phyloP scores from a whole-genome alignment of 1,139 yeast species.

The Magnusiomyces ingens region DNA sequence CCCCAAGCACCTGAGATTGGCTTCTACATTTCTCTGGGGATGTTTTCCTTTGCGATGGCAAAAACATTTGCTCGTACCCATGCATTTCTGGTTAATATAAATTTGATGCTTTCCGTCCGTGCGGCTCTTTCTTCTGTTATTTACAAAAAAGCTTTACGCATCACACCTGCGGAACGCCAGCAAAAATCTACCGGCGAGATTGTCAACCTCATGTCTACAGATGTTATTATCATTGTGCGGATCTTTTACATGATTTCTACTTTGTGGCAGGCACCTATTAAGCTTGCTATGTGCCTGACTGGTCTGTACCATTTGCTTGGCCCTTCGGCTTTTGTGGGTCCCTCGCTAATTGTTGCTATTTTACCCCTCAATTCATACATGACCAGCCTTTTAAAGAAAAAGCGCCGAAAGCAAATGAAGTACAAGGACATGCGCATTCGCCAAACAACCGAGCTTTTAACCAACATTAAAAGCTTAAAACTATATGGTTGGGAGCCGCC shows the following conservation, averaged over 20 bases:
- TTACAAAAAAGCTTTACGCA: constrained; percentile 67
- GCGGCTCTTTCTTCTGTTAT: constrained; percentile 68
- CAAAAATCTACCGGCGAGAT: constrained; percentile 84
- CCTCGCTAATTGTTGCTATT: constrained; percentile 46
- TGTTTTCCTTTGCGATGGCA: constrained; percentile 72
- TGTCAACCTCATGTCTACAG: constrained; percentile 60
- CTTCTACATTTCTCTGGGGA: constrained; percentile 66
- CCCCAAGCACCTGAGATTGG: constrained; percentile 69
- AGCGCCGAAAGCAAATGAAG: constrained; percentile 58
- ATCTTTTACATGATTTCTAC: constrained; percentile 48
- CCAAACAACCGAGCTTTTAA: constrained; percentile 54
- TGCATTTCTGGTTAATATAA: constrained; percentile 48
- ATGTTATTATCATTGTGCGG: constrained; percentile 63
- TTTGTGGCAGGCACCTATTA: constrained; percentile 53
- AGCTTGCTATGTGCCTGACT: constrained; percentile 46
- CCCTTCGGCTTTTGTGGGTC: constrained; percentile 54
- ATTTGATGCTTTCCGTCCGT: constrained; percentile 29
- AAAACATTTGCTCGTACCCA: constrained; percentile 78
- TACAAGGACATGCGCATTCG: constrained; percentile 60
- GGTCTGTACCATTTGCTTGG: constrained; percentile 58
- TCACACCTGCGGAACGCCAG: constrained; percentile 75
- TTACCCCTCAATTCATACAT: constrained; percentile 52
- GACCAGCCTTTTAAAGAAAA: constrained; percentile 42
- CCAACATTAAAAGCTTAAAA: constrained; percentile 61
- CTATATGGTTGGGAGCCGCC: constrained; percentile 72